Evolutionary conservation across 208 protist species (phyloP), one percentile per base, ranked within the genome.

Genomic region (Leishmania tropica): DNA sequence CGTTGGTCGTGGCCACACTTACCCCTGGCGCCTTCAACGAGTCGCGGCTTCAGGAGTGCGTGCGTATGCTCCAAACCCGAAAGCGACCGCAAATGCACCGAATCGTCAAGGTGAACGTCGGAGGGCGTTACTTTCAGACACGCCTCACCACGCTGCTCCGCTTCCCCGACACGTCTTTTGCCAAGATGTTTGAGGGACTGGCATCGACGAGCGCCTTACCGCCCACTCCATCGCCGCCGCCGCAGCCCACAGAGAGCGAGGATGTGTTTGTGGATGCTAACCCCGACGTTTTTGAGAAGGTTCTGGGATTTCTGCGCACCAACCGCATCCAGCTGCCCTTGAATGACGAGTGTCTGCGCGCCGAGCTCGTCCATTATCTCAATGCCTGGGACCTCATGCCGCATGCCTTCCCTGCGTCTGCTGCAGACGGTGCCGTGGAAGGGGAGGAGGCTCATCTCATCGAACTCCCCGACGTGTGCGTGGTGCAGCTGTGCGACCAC

Each of bases 401-500:
- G 19, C 81, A 92, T 81, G 93, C 90, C 45, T 95, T 96, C 76
- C 89, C 93, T 17, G 35, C 87, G 15, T 42, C 83, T 35, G 68
- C 45, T 24, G 76, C 17, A 35, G 83, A 72, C 1, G 78, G 58
- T 17, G 71, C 80, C 8, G 78, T 5, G 28, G 85, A 76, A 24
- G 79, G 62, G 10, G 79, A 67, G 7, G 78, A 77, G 40, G 51
- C 51, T 40, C 68, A 62, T 53, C 17, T 65, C 4, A 54, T 83
- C 24, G 83, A 85, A 68, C 79, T 97, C 68, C 94, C 94, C 1
- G 92, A 96, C 67, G 89, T 95, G 74, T 97, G 94, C 74, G 92
- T 96, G 17, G 94, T 97, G 83, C 94, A 97, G 84, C 81, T 96
- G 60, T 95, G 89, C 76, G 93, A 97, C 65, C 92, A 95, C 84